Evolutionary conservation across 352 stramenopile genomes (phyloP), one percentile per base, ranked within the genome.

Genomic region (Phytophthora cryptogea): DNA sequence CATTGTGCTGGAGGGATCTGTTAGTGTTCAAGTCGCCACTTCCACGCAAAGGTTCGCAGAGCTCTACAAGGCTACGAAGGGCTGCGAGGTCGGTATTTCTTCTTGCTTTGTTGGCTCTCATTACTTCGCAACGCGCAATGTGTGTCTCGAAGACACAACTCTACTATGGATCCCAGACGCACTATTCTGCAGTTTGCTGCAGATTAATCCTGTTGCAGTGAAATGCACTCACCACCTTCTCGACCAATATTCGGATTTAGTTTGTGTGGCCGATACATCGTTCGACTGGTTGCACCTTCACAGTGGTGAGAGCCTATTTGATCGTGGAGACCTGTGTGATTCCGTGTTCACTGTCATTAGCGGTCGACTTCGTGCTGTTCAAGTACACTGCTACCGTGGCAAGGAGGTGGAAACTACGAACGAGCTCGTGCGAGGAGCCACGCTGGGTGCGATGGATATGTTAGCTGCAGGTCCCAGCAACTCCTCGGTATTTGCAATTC

Each of bases 281-380:
- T 94, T 95, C 39, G 83, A 95, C 50, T 92, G 82, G 75, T 61
- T 94, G 13, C 86, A 95, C 63, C 66, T 95, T 8, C 83, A 92
- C 55, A 88, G 84, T 48, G 86, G 86, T 20, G 83, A 94, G 49
- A 90, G 70, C 46, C 35, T 95, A 2, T 95, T 93, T 50, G 66
- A 92, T 20, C 79, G 80, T 45, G 86, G 86, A 5, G 86, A 92
- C 41, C 8, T 86, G 23, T 92, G 84, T 30, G 78, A 93, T 67
- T 86, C 86, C 0, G 84, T 93, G 13, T 94, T 89, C 41, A 93
- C 83, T 0, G 66, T 95, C 2, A 85, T 94, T 46, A 95, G 80
- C 40, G 86, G 86, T 1, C 75, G 86, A 5, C 63, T 95, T 27
- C 86, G 84, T 42, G 84, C 75, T 1, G 81, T 94, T 33, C 86